These are phyloP conservation scores for Porphyrellus cyaneotinctus DNA, from an alignment of 768 basidiomycete genomes.

Conservation along the genomic window DNA sequence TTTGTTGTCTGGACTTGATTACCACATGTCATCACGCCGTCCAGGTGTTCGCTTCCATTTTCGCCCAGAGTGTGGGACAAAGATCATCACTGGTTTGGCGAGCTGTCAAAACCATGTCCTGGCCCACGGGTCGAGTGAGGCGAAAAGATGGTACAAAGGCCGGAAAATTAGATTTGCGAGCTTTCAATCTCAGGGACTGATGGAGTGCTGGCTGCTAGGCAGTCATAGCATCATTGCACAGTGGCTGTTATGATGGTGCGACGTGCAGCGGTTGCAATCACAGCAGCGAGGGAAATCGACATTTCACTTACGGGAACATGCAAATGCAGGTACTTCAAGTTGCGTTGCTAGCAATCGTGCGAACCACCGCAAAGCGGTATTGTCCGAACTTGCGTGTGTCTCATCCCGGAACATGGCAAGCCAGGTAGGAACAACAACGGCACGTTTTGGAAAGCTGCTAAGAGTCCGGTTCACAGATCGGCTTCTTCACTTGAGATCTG, in stretches of 20 bases:
- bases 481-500: slow-evolving; percentile 4
- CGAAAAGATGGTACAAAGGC: slow-evolving; percentile 9
- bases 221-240: slow-evolving; percentile 3
- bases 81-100: slow-evolving; percentile 12
- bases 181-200: slow-evolving; percentile 15
- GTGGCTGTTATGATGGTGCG: slow-evolving; percentile 16
- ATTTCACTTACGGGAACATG: slow-evolving; percentile 15
- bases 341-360: slow-evolving; percentile 15
- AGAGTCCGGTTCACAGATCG: slow-evolving; percentile 10
- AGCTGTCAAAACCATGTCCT: slow-evolving; percentile 13
- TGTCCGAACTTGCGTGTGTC: slow-evolving; percentile 12
- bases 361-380: slow-evolving; percentile 13
- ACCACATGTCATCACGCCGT: slow-evolving; percentile 1
- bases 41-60: slow-evolving; percentile 23
- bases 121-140: slow-evolving; percentile 3
- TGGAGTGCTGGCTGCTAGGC: neutral
- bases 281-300: slow-evolving; percentile 13
- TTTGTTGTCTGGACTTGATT: slow-evolving; percentile 7
- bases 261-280: slow-evolving; percentile 9
- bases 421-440: neutral
- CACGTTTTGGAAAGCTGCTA: slow-evolving; percentile 10
- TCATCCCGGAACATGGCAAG: slow-evolving; percentile 15
- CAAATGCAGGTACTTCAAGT: slow-evolving; percentile 16
- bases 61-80: slow-evolving; percentile 17
- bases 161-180: slow-evolving; percentile 20